These are phyloP conservation scores for Talaromyces adpressus DNA, from an alignment of 495 filamentous ascomycete species.

Conservation along the genomic window DNA sequence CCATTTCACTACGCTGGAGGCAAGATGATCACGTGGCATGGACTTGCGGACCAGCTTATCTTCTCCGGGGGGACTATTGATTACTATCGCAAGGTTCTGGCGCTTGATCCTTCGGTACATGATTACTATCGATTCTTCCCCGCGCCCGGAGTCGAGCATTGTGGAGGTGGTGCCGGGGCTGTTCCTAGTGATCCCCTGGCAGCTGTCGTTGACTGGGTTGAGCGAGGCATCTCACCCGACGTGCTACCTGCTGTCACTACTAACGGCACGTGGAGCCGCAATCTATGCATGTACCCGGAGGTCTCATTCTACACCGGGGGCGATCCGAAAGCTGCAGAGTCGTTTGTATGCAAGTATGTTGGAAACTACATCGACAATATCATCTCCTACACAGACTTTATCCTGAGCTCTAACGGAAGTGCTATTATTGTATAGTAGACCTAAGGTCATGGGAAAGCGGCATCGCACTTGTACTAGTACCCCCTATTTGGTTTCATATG, in stretches of 20 bases:
- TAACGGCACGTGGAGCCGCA: constrained; percentile 2
- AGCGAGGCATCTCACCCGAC: constrained; percentile 27
- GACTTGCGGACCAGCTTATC: constrained; percentile 17
- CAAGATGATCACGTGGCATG: constrained; percentile 38
- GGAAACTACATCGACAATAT: not conserved
- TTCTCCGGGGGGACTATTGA: constrained; percentile 12
- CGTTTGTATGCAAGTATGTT: constrained; percentile 3
- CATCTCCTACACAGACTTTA: not conserved
- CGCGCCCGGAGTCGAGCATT: constrained; percentile 21
- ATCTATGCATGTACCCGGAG: constrained; percentile 11
- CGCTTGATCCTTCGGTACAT: constrained; percentile 9
- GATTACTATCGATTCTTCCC: constrained; percentile 21
- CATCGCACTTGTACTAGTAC: too few relatives aligned
- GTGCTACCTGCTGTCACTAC: constrained; percentile 14
- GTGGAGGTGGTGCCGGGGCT: constrained; percentile 15
- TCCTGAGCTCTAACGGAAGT: not conserved
- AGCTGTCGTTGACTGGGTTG: constrained; percentile 35
- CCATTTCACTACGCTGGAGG: constrained; percentile 9
- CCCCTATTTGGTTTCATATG: too few relatives aligned
- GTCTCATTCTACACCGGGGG: constrained; percentile 12
- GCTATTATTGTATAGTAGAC: not conserved
- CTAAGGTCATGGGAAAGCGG: too few relatives aligned
- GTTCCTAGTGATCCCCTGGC: constrained; percentile 16
- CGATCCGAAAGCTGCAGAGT: constrained; percentile 5
- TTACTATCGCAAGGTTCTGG: constrained; percentile 14